Evolutionary conservation across 805 yeast genomes (phyloP), one percentile per base, ranked within the genome.

Genomic region (Clavispora fructus): DNA sequence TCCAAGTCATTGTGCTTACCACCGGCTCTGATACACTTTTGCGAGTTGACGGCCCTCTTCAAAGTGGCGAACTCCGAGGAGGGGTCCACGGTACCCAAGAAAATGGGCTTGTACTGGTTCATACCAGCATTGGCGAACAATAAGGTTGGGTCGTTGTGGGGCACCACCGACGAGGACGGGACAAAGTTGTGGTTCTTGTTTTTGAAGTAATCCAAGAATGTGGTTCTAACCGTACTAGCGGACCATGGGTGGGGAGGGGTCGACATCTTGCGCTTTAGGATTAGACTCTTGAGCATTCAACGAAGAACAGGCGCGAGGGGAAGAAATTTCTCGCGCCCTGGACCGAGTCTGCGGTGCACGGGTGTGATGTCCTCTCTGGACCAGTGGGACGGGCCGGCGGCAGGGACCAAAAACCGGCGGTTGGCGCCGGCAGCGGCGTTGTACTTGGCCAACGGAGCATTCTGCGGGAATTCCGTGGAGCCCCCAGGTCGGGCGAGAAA

Each of bases 11-110:
- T 86, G 70, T 94, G 99, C 70, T 94, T 94, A 67, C 99, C 99
- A 69, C 99, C 99, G 29, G 99, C 99, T 74, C 99, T 84, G 60
- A 94, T 92, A 79, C 98, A 94, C 69, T 94, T 94, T 64, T 94
- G 99, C 13, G 98, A 89, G 77, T 94, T 92, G 57, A 80, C 85
- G 41, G 99, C 97, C 56, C 97, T 79, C 62, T 85, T 88, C 67
- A 94, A 76, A 53, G 75, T 73, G 58, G 89, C 84, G 61, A 92
- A 86, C 41, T 90, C 94, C 39, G 94, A 83, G 19, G 92, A 74
- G 29, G 99, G 99, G 58, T 94, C 98, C 40, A 90, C 97, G 9
- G 97, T 91, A 45, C 99, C 99, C 61, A 91, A 75, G 67, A 94
- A 94, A 57, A 94, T 94, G 12, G 99, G 96, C 69, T 94, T 94